Conservation (phyloP, 495 filamentous ascomycete species). For the Talaromyces adpressus region DNA sequence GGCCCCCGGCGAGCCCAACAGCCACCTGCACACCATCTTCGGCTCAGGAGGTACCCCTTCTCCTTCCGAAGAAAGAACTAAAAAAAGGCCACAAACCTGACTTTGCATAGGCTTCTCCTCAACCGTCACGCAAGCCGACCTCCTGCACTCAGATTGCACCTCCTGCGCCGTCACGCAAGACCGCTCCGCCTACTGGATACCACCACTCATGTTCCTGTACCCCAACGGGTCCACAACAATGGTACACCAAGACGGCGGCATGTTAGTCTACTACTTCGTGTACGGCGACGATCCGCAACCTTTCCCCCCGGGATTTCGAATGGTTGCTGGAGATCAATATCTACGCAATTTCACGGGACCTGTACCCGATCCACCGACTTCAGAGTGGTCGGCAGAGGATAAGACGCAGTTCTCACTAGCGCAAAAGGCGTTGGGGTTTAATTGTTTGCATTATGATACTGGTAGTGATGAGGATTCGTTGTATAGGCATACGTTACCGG, state of each 20-base stretch:
- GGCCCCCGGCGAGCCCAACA: conserved; percentile 33
- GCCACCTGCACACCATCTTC: conserved; percentile 46
- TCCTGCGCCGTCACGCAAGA: conserved; percentile 54
- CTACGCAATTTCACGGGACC: conserved; percentile 66
- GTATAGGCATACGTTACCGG: conserved; percentile 73
- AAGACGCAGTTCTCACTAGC: conserved; percentile 56
- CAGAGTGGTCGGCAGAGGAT: conserved; percentile 54
- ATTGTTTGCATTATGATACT: conserved; percentile 73
- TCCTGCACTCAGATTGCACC: conserved; percentile 45
- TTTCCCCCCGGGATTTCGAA: conserved; percentile 74
- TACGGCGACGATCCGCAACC: conserved; percentile 58
- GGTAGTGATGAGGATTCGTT: conserved; percentile 56
- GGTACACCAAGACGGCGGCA: conserved; percentile 48
- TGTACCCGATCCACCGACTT: conserved; percentile 66
- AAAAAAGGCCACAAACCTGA: too few species aligned
- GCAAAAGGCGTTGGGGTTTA: conserved; percentile 87
- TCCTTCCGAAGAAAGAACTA: too few species aligned
- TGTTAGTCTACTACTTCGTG: conserved; percentile 70
- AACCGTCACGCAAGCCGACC: conserved; percentile 28
- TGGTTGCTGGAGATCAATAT: conserved; percentile 72
- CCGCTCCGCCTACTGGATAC: conserved; percentile 58
- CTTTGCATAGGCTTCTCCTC: conserved; percentile 41
- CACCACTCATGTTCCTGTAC: conserved; percentile 49
- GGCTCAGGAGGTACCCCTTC: conserved; percentile 39
- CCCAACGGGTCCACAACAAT: conserved; percentile 47